Evolutionary conservation across 345 rosid genomes (phyloP).

Genomic region (Aethionema arabicum): DNA sequence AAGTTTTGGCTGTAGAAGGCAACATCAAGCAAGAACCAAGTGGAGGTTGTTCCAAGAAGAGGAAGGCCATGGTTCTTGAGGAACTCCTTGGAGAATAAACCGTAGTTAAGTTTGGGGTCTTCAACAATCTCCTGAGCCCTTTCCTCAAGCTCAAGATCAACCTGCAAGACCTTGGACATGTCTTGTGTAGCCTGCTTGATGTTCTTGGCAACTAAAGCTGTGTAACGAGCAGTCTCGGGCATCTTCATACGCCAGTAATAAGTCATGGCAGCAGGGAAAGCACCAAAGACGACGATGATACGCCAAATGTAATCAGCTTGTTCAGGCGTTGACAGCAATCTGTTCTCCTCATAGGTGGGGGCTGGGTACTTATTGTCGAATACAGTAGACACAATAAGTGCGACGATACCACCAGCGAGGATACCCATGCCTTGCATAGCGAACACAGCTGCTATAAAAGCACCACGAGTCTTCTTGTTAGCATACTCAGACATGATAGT

Average conservation of each 20-base stretch:
- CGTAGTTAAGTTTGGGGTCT: slow-evolving; percentile 21
- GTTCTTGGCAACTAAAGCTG: slow-evolving; percentile 43
- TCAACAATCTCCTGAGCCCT: neutral
- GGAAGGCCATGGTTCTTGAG: slow-evolving; percentile 41
- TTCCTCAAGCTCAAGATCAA: slow-evolving; percentile 38
- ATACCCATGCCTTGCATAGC: slow-evolving; percentile 39
- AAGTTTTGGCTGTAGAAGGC: slow-evolving; percentile 47
- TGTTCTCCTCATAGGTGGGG: neutral
- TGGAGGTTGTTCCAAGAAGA: slow-evolving; percentile 38
- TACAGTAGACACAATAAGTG: slow-evolving; percentile 18
- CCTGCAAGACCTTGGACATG: slow-evolving; percentile 42
- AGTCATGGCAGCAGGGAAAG: slow-evolving; percentile 39
- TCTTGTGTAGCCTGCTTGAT: slow-evolving; percentile 42
- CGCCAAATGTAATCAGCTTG: slow-evolving; percentile 48
- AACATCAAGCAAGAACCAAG: slow-evolving; percentile 49
- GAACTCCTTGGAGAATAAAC: slow-evolving; percentile 41
- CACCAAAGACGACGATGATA: slow-evolving; percentile 43
- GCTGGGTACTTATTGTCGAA: slow-evolving; percentile 29
- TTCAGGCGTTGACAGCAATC: slow-evolving; percentile 20
- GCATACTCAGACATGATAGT: slow-evolving; percentile 69
- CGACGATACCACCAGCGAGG: slow-evolving; percentile 29
- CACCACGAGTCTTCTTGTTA: slow-evolving; percentile 33
- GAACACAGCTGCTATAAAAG: slow-evolving; percentile 28
- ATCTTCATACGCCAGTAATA: slow-evolving; percentile 48
- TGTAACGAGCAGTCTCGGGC: slow-evolving; percentile 50